Evolutionary conservation across 1,139 yeast genomes (phyloP).

Genomic region (Hemisphaericaspora subhashii): DNA sequence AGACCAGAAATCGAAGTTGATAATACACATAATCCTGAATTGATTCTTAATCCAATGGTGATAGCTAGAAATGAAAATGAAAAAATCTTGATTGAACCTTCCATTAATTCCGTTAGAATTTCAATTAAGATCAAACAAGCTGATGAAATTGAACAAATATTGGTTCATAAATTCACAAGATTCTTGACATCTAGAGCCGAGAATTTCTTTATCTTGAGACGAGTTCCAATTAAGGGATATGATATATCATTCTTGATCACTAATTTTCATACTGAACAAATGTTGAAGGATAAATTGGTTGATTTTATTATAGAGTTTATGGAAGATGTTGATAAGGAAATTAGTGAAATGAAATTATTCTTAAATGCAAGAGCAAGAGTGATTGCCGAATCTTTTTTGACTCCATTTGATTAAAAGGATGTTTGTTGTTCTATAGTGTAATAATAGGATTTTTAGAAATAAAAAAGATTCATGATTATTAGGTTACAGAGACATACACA

Average conservation of each 20-base stretch:
- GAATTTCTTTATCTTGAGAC: constrained; percentile 84
- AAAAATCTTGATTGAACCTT: constrained; percentile 87
- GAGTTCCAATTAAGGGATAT: constrained; percentile 88
- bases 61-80: constrained; percentile 94
- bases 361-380: constrained; percentile 97
- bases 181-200: constrained; percentile 96
- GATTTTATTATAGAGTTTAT: constrained; percentile 96
- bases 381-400: constrained; percentile 91
- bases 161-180: constrained; percentile 91
- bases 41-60: constrained; percentile 83
- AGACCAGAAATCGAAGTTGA: constrained; percentile 93
- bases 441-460: background rate
- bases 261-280: constrained; percentile 91
- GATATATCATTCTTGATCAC: constrained; percentile 93
- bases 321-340: constrained; percentile 99
- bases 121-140: constrained; percentile 94
- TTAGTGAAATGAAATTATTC: constrained; percentile 96
- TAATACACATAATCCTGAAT: constrained; percentile 64
- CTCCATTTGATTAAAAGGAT: constrained; percentile 58
- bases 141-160: constrained; percentile 92
- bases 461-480: background rate
- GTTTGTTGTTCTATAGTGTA: background rate
- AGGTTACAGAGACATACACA: background rate
- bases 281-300: constrained; percentile 92
- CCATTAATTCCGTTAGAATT: constrained; percentile 86